Evolutionary conservation across 2,329 filamentous ascomycete genomes (phyloP).

Genomic region (Xylariaceae sp.): DNA sequence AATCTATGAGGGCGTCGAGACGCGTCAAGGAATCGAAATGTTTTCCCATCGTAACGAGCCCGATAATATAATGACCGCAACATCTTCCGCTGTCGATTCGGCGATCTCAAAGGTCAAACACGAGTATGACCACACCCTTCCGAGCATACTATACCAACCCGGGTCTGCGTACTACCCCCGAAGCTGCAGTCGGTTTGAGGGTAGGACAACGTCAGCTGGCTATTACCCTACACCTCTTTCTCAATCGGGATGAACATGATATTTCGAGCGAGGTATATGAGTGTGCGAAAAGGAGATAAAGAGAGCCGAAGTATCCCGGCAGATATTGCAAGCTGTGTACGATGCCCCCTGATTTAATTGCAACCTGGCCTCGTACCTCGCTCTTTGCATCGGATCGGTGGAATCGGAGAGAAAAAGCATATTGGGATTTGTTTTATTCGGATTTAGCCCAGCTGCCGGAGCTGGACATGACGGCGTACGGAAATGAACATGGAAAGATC

Average conservation of each 20-base stretch:
- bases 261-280: constrained; percentile 1
- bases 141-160: constrained; percentile 57
- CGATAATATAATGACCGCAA: constrained; percentile 38
- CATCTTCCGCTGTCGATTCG: constrained; percentile 43
- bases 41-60: constrained; percentile 50
- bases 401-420: constrained; percentile 39
- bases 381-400: constrained; percentile 33
- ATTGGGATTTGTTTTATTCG: constrained; percentile 33
- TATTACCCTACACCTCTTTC: constrained; percentile 62
- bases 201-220: constrained; percentile 57
- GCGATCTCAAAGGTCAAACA: constrained; percentile 54
- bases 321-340: constrained; percentile 22
- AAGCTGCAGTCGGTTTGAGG: constrained; percentile 59
- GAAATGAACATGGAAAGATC: constrained; percentile 32
- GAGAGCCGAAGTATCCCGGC: constrained; percentile 9
- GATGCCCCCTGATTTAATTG: constrained; percentile 26
- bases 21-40: constrained; percentile 55
- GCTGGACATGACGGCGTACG: constrained; percentile 36
- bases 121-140: constrained; percentile 55
- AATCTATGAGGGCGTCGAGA: constrained; percentile 57
- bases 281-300: constrained; percentile 5
- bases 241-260: constrained; percentile 48
- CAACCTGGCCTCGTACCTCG: constrained; percentile 23
- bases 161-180: constrained; percentile 49
- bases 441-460: constrained; percentile 22